Base-by-base conservation (phyloP, 202 grass and related monocot species). In the Elaeis oleifera region DNA sequence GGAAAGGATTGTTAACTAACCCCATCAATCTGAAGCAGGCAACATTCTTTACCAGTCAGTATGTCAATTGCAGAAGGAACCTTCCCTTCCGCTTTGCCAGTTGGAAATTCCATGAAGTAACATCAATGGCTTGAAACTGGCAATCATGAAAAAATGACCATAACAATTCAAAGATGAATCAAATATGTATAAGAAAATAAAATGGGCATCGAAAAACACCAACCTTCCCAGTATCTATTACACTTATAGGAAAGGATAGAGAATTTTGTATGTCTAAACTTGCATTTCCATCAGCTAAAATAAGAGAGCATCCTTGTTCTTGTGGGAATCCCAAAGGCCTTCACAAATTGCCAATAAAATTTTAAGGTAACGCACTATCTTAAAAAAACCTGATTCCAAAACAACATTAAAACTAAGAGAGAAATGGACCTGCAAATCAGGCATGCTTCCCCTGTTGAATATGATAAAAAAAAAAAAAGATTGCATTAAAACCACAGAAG, bases 371-470 rank as follows among this genome's bases (percentile, higher is more conserved):
- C 0, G 9, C 36, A 44, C 1, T 3, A 44, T 44, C 36, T 44
- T 44, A 11, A 44, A 44, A 44, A 44, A 44, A 6, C 36, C 1
- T 13, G 13, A 11, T 44, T 44, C 36, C 0, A 5, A 58, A 68
- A 69, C 18, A 63, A 52, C 26, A 27, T 16, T 53, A 23, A 39
- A 63, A 60, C 54, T 56, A 50, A 66, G 19, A 39, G 51, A 51
- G 26, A 32, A 70, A 76, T 60, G 20, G 3, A 84, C 81, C 81
- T 84, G 76, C 81, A 84, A 60, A 84, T 79, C 27, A 84, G 61
- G 24, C 71, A 61, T 52, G 71, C 76, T 79, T 84, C 81, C 75
- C 81, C 81, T 84, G 64, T 52, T 44, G 36, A 44, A 13, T 20
- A 20, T 20, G 9, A 44, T 44, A 2, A 44, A 5, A 13, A 5